Conservation (phyloP, 331 rosid species). For the Ulmus americana region DNA sequence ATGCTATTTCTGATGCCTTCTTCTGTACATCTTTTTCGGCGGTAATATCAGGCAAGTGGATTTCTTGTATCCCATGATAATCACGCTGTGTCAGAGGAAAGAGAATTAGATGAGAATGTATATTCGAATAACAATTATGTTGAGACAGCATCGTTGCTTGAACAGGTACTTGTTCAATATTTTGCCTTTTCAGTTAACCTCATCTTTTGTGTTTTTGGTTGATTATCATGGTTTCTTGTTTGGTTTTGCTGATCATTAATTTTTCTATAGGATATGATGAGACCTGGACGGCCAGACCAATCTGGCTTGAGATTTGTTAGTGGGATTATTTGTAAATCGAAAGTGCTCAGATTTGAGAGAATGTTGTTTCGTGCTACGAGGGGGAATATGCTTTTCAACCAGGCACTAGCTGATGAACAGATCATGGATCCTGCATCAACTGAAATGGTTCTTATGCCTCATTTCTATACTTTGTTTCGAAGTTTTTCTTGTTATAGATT, state of each 20-base stretch:
- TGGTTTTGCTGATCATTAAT: conserved; percentile 25
- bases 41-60: conserved; percentile 63
- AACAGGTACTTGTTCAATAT: conserved; percentile 49
- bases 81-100: conserved; percentile 56
- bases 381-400: conserved; percentile 98
- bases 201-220: not conserved
- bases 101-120: conserved; percentile 70
- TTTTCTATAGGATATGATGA: conserved; percentile 55
- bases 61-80: conserved; percentile 72
- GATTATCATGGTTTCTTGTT: not conserved
- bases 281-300: conserved; percentile 58
- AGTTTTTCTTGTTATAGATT: conserved; percentile 13
- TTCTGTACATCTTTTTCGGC: conserved; percentile 12
- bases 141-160: conserved; percentile 66
- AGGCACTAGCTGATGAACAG: conserved; percentile 71
- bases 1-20: conserved; percentile 15
- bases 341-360: conserved; percentile 83
- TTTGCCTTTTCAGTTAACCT: not conserved
- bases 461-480: conserved; percentile 19
- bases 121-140: conserved; percentile 56
- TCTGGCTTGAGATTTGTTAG: conserved; percentile 92
- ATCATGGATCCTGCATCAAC: conserved; percentile 83
- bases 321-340: conserved; percentile 85
- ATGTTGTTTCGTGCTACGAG: conserved; percentile 97
- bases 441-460: conserved; percentile 71